Percentiles rank a stretch among this genome's conserved stretches.
phyloP scores from a whole-genome alignment of 1,284 basidiomycete species.

The Cutaneotrichosporon dermatis region DNA sequence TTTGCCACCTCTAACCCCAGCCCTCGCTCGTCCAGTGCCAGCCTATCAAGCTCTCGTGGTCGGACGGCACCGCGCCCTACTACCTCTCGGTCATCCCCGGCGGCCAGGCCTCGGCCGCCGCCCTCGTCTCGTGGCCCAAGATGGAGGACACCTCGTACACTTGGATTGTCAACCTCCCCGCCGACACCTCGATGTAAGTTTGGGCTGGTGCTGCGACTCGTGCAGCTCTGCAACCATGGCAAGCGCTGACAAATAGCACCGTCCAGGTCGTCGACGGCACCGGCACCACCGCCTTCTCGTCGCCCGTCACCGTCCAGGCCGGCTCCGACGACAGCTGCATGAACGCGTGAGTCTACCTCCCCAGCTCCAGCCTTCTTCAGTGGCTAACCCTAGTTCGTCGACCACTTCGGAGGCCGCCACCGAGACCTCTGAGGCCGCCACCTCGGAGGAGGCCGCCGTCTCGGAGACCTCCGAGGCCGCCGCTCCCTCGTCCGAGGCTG shows the following conservation, averaged over 20 bases:
- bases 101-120: constrained; percentile 57
- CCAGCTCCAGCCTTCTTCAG: no score
- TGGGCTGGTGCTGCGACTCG: no score
- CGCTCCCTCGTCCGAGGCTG: constrained; percentile 20
- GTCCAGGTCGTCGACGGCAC: constrained; percentile 53
- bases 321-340: constrained; percentile 48
- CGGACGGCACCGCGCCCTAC: constrained; percentile 58
- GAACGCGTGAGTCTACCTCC: not conserved
- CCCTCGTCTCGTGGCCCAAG: constrained; percentile 33
- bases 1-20: constrained; percentile 14
- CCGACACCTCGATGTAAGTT: constrained; percentile 58
- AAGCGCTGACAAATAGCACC: constrained; percentile 22
- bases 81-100: constrained; percentile 65
- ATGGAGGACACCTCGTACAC: constrained; percentile 54
- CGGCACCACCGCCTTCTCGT: constrained; percentile 58
- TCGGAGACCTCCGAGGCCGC: not conserved
- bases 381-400: no score
- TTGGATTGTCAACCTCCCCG: constrained; percentile 60
- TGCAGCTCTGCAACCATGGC: not conserved
- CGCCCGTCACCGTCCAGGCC: constrained; percentile 55
- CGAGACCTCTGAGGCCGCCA: not conserved
- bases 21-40: constrained; percentile 41
- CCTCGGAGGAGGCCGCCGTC: no score
- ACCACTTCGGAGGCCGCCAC: not conserved
- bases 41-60: constrained; percentile 54